phyloP scores from a whole-genome alignment of 805 yeast genomes.

The Candida parachauliodes region DNA sequence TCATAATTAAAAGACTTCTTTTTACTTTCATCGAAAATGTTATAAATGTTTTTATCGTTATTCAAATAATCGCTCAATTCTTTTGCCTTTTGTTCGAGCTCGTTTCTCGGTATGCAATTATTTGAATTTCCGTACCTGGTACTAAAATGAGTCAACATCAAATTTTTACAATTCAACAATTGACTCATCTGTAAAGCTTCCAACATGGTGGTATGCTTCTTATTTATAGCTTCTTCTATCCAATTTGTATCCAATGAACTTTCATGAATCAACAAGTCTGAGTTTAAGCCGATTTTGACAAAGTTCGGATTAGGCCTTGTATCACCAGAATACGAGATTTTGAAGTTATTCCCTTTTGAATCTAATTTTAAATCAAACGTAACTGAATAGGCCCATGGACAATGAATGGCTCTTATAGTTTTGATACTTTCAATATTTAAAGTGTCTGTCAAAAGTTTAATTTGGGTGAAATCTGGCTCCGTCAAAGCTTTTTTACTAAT shows the following conservation, averaged over 20 bases:
- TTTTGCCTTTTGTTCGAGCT: conserved; percentile 17
- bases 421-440: conserved; percentile 42
- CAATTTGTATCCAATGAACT: conserved; percentile 85
- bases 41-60: conserved; percentile 16
- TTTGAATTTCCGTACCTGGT: conserved; percentile 62
- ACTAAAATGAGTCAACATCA: conserved; percentile 87
- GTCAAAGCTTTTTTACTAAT: conserved; percentile 21
- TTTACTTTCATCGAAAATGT: conserved; percentile 23
- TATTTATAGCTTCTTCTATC: conserved; percentile 70
- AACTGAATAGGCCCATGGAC: conserved; percentile 69
- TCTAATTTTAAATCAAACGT: conserved; percentile 52
- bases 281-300: conserved; percentile 58
- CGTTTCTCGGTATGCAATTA: conserved; percentile 23
- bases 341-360: conserved; percentile 39
- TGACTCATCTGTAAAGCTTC: conserved; percentile 76
- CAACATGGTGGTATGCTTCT: conserved; percentile 82
- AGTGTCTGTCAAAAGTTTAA: conserved; percentile 35
- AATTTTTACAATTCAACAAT: conserved; percentile 65
- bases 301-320: conserved; percentile 77
- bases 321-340: conserved; percentile 89
- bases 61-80: conserved; percentile 28
- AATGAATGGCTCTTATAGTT: conserved; percentile 80
- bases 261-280: conserved; percentile 85
- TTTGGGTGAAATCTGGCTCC: conserved; percentile 23
- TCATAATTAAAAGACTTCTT: conserved; percentile 21